A percentile compares a stretch with the other conserved stretches of the same genome.
Evolutionary conservation across 768 basidiomycete genomes (phyloP).

Genomic region (Pisolithus sp.): DNA sequence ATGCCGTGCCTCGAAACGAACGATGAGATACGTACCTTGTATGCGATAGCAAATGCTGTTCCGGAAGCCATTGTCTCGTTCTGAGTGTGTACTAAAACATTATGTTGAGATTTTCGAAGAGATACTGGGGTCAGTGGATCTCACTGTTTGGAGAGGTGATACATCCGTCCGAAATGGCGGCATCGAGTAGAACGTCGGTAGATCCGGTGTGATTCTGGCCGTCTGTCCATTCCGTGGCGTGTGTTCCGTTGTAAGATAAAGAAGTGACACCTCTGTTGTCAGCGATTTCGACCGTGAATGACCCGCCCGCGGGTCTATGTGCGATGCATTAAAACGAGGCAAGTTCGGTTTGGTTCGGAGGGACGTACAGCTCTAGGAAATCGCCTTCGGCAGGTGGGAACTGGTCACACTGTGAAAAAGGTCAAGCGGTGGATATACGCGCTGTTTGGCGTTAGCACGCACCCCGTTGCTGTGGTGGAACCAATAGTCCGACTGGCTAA

Average conservation of each 20-base stretch:
- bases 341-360: background rate
- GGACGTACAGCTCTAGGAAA: slow-evolving; percentile 37
- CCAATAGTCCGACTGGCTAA: slow-evolving; percentile 39
- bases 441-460: background rate
- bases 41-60: slow-evolving; percentile 51
- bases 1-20: background rate
- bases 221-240: slow-evolving; percentile 41
- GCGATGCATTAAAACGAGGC: background rate
- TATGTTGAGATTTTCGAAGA: background rate
- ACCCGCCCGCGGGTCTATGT: slow-evolving; percentile 40
- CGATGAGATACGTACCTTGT: slow-evolving; percentile 29
- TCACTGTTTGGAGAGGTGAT: slow-evolving; percentile 45
- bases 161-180: slow-evolving; percentile 21
- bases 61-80: slow-evolving; percentile 47
- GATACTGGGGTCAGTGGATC: slow-evolving; percentile 12
- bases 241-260: slow-evolving; percentile 35
- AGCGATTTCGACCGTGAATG: slow-evolving; percentile 44
- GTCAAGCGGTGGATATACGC: background rate
- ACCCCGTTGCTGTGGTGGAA: slow-evolving; percentile 13
- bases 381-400: slow-evolving; percentile 38
- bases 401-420: slow-evolving; percentile 32
- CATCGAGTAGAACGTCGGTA: slow-evolving; percentile 15
- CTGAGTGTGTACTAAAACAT: slow-evolving; percentile 42
- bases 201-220: slow-evolving; percentile 40
- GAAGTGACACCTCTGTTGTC: slow-evolving; percentile 44